phyloP scores from a whole-genome alignment of 2,329 filamentous ascomycete genomes.

The Paecilomyces formosus region DNA sequence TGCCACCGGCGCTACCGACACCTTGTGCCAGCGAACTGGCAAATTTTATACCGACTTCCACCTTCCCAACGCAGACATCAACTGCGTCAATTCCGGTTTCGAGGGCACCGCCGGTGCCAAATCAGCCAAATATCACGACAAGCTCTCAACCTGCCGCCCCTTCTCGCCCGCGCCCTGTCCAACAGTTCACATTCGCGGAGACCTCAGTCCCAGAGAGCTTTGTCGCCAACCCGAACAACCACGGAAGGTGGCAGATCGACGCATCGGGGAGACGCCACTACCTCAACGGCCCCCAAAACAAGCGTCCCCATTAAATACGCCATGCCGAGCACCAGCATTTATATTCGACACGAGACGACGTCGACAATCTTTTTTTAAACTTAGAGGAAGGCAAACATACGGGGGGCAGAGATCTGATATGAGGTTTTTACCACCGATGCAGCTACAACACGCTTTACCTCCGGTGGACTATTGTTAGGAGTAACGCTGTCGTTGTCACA shows the following conservation, averaged over 20 bases:
- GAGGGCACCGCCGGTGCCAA: neutral
- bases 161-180: neutral
- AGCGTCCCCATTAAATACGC: neutral
- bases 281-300: conserved; percentile 11
- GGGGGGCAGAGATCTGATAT: conserved; percentile 1
- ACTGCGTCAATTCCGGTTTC: neutral
- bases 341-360: neutral
- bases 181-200: conserved; percentile 9
- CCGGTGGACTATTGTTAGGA: neutral
- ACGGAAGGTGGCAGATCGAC: conserved; percentile 13
- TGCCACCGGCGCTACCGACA: neutral
- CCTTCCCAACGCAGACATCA: neutral
- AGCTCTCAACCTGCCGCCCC: neutral
- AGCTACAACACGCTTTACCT: neutral
- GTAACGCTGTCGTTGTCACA: neutral
- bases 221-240: conserved; percentile 16
- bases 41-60: neutral
- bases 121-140: neutral
- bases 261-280: conserved; percentile 9
- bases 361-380: neutral
- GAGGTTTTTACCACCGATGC: conserved; percentile 4
- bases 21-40: neutral
- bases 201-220: conserved; percentile 11
- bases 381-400: neutral
- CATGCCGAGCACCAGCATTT: neutral